Percentiles rank a stretch among this genome's conserved stretches.
phyloP scores from a whole-genome alignment of 495 filamentous ascomycete genomes.

The Penicillium atrosanguineum region DNA sequence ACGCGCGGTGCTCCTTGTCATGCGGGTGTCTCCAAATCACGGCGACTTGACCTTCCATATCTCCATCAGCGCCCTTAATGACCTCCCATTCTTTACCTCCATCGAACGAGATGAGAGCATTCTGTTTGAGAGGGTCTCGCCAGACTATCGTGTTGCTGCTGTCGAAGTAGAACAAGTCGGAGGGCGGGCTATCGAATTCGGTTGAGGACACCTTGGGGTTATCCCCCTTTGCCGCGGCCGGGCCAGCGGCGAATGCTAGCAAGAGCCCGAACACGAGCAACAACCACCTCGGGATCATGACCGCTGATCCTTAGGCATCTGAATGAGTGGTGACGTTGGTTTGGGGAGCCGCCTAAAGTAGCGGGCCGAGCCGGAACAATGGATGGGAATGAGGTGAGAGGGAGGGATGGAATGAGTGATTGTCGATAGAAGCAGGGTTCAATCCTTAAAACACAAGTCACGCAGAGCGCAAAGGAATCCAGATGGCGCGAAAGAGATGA shows the following conservation, averaged over 20 bases:
- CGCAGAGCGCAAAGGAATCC: neutral
- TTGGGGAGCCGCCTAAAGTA: constrained; percentile 5
- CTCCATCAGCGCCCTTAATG: constrained; percentile 56
- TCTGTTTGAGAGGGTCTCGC: constrained; percentile 51
- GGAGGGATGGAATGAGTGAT: neutral
- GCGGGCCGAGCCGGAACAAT: constrained; percentile 20
- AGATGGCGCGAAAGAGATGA: constrained; percentile 11
- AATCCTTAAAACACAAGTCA: neutral
- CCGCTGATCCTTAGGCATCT: constrained; percentile 32
- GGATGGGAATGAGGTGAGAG: constrained; percentile 1
- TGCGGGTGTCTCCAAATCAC: constrained; percentile 70
- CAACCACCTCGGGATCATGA: constrained; percentile 45
- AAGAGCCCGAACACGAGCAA: constrained; percentile 37
- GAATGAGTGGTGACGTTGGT: constrained; percentile 15
- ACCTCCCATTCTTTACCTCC: constrained; percentile 72
- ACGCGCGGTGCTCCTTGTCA: constrained; percentile 68
- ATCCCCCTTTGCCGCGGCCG: constrained; percentile 46
- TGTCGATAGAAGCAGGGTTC: neutral
- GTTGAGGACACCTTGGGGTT: constrained; percentile 50
- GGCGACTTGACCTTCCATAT: constrained; percentile 52
- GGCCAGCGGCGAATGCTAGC: constrained; percentile 30
- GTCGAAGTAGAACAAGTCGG: constrained; percentile 78
- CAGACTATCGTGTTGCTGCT: constrained; percentile 76
- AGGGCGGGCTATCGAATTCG: constrained; percentile 59
- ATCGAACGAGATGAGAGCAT: constrained; percentile 70